Evolutionary conservation across 208 protist genomes (phyloP).

Genomic region (Leishmania gerbilli): DNA sequence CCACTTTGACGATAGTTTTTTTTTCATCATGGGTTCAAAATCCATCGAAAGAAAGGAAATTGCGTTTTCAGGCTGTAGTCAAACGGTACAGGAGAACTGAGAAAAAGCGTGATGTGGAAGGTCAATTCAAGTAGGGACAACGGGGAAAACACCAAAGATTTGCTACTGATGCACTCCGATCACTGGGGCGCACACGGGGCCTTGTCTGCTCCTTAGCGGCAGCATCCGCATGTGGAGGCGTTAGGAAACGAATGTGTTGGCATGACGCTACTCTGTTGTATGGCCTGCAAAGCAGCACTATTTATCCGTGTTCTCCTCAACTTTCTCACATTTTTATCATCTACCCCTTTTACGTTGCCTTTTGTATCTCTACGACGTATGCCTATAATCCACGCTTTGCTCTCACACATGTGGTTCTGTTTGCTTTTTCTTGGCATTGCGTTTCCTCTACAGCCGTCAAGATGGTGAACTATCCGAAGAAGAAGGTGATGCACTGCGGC

Average conservation of each 20-base stretch:
- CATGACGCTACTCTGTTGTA: slow-evolving; percentile 1
- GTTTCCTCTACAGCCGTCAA: slow-evolving; percentile 92
- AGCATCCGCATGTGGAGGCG: no score
- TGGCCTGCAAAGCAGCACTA: slow-evolving; percentile 8
- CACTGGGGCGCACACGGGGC: no score
- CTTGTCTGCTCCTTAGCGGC: no score
- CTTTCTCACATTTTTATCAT: slow-evolving; percentile 18
- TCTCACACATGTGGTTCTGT: background rate
- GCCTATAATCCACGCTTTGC: background rate
- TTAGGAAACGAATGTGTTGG: background rate
- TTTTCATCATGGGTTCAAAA: no score
- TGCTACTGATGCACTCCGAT: no score
- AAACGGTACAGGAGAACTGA: no score
- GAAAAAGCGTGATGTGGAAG: no score
- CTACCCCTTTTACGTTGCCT: slow-evolving; percentile 20
- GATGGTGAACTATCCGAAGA: slow-evolving; percentile 95
- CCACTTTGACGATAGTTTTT: no score
- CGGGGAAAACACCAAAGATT: no score
- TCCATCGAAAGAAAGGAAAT: no score
- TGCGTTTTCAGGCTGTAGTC: no score
- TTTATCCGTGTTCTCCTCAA: slow-evolving; percentile 10
- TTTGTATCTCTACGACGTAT: background rate
- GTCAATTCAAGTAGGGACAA: no score
- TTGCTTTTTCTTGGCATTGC: background rate
- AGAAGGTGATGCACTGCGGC: slow-evolving; percentile 93